Conservation (phyloP, 179 eudicot genomes). For the Beta macrorhiza region DNA sequence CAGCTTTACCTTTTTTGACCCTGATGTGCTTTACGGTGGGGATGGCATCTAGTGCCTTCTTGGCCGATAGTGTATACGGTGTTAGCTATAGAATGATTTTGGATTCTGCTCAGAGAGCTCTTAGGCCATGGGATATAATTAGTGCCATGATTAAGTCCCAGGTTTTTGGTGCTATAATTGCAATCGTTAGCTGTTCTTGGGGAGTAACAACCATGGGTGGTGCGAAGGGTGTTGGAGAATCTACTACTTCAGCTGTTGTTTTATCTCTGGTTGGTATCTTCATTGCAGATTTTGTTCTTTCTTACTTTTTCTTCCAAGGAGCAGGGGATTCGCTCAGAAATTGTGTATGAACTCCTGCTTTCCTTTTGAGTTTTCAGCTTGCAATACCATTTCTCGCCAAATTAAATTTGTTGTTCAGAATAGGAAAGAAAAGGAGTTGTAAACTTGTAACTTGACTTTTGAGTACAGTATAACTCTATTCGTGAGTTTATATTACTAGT, state of each 20-base stretch:
- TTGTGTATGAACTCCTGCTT: conserved; percentile 34
- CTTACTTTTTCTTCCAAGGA: conserved; percentile 87
- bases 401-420: neutral
- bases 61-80: conserved; percentile 85
- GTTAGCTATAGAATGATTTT: conserved; percentile 71
- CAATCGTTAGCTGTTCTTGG: conserved; percentile 93
- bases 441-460: neutral
- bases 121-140: conserved; percentile 81
- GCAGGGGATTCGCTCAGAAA: conserved; percentile 82
- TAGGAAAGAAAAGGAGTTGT: neutral
- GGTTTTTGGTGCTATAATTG: conserved; percentile 85
- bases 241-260: conserved; percentile 95
- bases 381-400: neutral
- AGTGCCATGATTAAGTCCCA: conserved; percentile 94
- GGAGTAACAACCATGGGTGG: conserved; percentile 95
- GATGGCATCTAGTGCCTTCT: conserved; percentile 85
- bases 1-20: conserved; percentile 77
- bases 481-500: no score
- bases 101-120: conserved; percentile 88
- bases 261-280: conserved; percentile 91
- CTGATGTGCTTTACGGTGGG: conserved; percentile 81
- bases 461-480: no score
- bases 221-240: conserved; percentile 97
- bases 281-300: conserved; percentile 87
- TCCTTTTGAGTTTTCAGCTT: neutral